phyloP scores from a whole-genome alignment of 192 early-diverging fungal species.

The Umbelopsis sp. region DNA sequence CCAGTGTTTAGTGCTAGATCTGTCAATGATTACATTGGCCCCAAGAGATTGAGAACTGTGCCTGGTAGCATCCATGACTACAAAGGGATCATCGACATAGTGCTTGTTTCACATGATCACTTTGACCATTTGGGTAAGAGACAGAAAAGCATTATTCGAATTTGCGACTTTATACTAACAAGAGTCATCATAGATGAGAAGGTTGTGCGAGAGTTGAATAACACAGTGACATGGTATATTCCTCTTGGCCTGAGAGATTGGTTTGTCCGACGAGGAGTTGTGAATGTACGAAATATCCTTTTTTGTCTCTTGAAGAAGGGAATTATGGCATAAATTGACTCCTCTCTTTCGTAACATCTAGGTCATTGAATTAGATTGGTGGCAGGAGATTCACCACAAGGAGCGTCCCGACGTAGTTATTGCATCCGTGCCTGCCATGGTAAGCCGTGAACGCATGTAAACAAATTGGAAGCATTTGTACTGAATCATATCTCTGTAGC shows the following conservation, averaged over 20 bases:
- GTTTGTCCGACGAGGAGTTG: conserved; percentile 47
- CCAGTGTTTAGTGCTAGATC: conserved; percentile 39
- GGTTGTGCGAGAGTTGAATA: conserved; percentile 52
- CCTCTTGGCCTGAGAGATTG: conserved; percentile 54
- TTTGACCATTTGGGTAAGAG: conserved; percentile 51
- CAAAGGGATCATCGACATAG: conserved; percentile 51
- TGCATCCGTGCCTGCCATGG: conserved; percentile 43
- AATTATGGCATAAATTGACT: background rate
- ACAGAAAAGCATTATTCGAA: background rate
- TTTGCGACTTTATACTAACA: background rate
- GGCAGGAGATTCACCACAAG: conserved; percentile 55
- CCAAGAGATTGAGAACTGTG: conserved; percentile 51
- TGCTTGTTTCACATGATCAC: conserved; percentile 59
- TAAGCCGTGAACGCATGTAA: background rate
- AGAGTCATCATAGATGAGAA: conserved; percentile 39
- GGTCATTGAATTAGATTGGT: conserved; percentile 61
- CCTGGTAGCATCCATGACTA: conserved; percentile 52
- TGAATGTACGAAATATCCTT: conserved; percentile 39
- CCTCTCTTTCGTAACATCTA: conserved; percentile 5
- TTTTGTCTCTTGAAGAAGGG: background rate
- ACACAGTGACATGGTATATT: conserved; percentile 58
- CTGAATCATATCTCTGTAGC: conserved; percentile 22
- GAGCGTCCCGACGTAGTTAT: conserved; percentile 43
- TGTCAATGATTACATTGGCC: conserved; percentile 43
- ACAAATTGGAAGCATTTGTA: background rate